Base-by-base conservation (phyloP, 2,329 filamentous ascomycete species). In the Neocucurbitaria cava region DNA sequence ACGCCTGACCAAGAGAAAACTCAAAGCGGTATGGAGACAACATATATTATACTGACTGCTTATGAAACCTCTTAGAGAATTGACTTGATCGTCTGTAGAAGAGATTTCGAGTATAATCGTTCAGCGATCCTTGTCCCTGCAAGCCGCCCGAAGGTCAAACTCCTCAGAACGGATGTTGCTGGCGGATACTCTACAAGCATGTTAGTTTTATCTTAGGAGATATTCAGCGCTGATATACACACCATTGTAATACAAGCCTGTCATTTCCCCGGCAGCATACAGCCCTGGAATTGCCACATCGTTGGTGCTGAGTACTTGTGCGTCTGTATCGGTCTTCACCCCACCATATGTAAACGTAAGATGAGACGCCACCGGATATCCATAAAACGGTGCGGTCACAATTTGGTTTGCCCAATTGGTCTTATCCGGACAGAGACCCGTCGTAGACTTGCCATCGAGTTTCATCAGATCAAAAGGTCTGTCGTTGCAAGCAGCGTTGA, bases 331-430 rank as follows among this genome's bases (percentile, higher is more conserved):
- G 28, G 74, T 76, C 62, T 77, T 77, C 33, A 77, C 58, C 10
- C 75, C 76, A 15, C 74, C 76, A 59, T 77, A 78, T 0, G 73
- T 77, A 48, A 70, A 69, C 0, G 54, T 57, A 24, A 53, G 24
- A 24, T 57, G 54, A 5, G 54, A 49, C 13, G 49, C 53, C 4
- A 62, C 69, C 17, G 71, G 46, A 33, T 72, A 78, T n/a, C 73
- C 76, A 49, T 75, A 77, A 54, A 74, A 78, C 0, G 76, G 76
- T 1, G 70, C 58, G 38, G 69, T 73, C 17, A 60, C 62, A 44
- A 78, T 77, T 17, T 71, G 73, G 31, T 71, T 71, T n/a, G 76
- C 76, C 76, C 76, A 79, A 31, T 78, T 79, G 1, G 70, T 74
- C 61, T 78, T 77, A 48, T 76, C 72, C 1, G 72, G 71, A 20